These are phyloP conservation scores for Wickerhamomyces xylosicus DNA, from an alignment of 805 yeast genomes.

Conservation along the genomic window DNA sequence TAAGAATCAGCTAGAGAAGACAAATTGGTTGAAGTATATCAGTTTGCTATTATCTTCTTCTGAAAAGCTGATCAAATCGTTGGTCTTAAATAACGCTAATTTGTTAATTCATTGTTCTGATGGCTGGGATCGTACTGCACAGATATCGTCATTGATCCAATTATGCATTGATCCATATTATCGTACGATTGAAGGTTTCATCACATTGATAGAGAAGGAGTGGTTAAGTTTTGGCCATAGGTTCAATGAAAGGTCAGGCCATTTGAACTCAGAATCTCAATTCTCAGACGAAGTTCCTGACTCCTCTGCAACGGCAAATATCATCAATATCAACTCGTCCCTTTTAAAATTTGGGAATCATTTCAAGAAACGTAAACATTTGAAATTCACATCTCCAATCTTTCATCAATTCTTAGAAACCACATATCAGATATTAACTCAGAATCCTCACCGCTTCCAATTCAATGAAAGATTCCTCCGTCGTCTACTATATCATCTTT, in stretches of 20 bases:
- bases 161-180: slow-evolving; percentile 84
- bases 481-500: slow-evolving; percentile 75
- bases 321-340: slow-evolving; percentile 32
- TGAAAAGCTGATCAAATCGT: slow-evolving; percentile 69
- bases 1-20: slow-evolving; percentile 46
- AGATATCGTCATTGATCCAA: slow-evolving; percentile 74
- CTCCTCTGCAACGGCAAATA: too few relatives aligned
- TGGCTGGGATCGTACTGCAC: slow-evolving; percentile 98
- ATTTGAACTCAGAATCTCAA: slow-evolving; percentile 28
- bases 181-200: slow-evolving; percentile 82
- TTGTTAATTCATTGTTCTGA: slow-evolving; percentile 90
- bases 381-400: slow-evolving; percentile 73
- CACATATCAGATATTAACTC: slow-evolving; percentile 67
- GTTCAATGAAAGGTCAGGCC: slow-evolving; percentile 77
- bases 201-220: slow-evolving; percentile 79
- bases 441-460: slow-evolving; percentile 67
- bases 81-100: slow-evolving; percentile 75
- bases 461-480: slow-evolving; percentile 83
- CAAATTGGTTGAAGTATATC: slow-evolving; percentile 74
- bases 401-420: slow-evolving; percentile 93
- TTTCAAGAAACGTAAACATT: slow-evolving; percentile 36
- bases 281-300: slow-evolving; percentile 31
- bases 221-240: slow-evolving; percentile 94
- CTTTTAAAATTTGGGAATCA: slow-evolving; percentile 29
- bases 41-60: slow-evolving; percentile 63